phyloP scores from a whole-genome alignment of 2,329 filamentous ascomycete genomes.

The Pestalotiopsis sp. region DNA sequence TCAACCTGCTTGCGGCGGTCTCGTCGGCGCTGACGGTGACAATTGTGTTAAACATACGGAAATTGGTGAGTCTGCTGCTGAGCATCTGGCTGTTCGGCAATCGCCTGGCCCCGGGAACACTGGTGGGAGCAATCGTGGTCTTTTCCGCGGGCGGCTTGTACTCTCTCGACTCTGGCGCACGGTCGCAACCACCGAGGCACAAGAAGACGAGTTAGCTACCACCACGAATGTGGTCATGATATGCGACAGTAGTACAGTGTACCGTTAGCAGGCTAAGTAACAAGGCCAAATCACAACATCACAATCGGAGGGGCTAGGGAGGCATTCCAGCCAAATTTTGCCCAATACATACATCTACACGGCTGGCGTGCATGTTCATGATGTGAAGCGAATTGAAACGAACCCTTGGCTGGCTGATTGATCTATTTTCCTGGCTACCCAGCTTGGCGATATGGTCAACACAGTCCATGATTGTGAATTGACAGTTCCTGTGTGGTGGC shows the following conservation, averaged over 20 bases:
- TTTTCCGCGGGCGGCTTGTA: conserved; percentile 92
- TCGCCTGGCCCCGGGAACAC: conserved; percentile 71
- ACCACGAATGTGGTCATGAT: neutral
- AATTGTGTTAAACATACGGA: conserved; percentile 93
- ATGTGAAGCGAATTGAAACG: too few relatives aligned
- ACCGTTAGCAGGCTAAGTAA: neutral
- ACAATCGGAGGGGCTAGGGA: neutral
- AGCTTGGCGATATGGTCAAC: too few relatives aligned
- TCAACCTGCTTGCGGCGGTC: conserved; percentile 88
- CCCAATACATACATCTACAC: neutral
- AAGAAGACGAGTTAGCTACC: conserved; percentile 15
- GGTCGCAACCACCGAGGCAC: conserved; percentile 30
- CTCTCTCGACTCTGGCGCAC: conserved; percentile 67
- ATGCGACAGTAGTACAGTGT: neutral
- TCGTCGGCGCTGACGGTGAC: conserved; percentile 93
- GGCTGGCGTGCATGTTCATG: neutral
- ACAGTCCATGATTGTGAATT: too few relatives aligned
- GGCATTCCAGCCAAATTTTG: neutral
- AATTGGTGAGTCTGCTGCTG: conserved; percentile 85
- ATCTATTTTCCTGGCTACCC: too few relatives aligned
- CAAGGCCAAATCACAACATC: neutral
- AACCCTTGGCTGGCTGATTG: too few relatives aligned
- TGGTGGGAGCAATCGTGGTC: conserved; percentile 81
- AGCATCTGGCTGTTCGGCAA: conserved; percentile 97
- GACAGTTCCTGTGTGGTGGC: too few relatives aligned